These are phyloP conservation scores for Dioscorea zingiberensis DNA, from an alignment of 106 monocot genomes.

Conservation along the genomic window DNA sequence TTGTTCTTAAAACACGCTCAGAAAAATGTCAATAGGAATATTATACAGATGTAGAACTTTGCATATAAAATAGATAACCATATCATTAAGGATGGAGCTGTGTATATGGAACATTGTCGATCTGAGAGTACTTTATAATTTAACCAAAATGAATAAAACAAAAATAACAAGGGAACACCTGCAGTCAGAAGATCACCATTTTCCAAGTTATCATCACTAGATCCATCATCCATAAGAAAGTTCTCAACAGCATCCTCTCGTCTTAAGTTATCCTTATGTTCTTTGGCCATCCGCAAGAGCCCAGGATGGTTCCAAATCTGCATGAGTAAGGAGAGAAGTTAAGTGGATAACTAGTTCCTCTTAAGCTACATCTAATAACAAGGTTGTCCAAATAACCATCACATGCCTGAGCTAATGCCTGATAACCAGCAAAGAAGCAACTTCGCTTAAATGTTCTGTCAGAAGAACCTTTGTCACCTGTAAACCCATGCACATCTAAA, in stretches of 20 bases:
- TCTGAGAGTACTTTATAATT: no score
- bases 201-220: conserved; percentile 86
- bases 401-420: conserved; percentile 83
- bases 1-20: background rate
- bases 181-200: conserved; percentile 34
- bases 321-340: background rate
- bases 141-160: no score
- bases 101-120: no score
- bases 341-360: background rate
- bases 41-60: no score
- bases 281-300: conserved; percentile 84
- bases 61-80: no score
- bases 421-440: conserved; percentile 83
- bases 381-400: background rate
- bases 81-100: no score
- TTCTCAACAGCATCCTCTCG: conserved; percentile 74
- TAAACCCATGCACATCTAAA: conserved; percentile 79
- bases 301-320: conserved; percentile 99
- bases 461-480: conserved; percentile 48
- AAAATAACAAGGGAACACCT: conserved; percentile 26
- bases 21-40: no score
- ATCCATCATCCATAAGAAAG: conserved; percentile 75
- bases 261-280: conserved; percentile 42
- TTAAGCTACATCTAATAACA: background rate
- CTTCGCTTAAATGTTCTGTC: conserved; percentile 44